A percentile compares a stretch with the other conserved stretches of the same genome.
Conservation (phyloP, 495 filamentous ascomycete genomes). For the Cenococcum geophilum region DNA sequence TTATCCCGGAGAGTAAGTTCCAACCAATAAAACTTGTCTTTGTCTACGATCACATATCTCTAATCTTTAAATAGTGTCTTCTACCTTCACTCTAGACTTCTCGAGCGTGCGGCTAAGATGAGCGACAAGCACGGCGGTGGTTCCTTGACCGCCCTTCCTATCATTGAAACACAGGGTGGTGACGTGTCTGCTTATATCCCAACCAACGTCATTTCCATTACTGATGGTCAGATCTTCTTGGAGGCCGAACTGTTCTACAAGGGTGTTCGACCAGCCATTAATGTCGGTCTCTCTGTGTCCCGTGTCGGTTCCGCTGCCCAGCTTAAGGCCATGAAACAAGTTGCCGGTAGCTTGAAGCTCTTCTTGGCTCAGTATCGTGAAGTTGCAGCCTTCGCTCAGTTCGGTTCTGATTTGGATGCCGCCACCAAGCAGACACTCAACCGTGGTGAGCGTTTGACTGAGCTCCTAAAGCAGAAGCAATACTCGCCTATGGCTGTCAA, state of each 20-base stretch:
- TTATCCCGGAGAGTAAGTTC: constrained; percentile 84
- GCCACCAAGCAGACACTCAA: constrained; percentile 96
- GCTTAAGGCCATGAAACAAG: constrained; percentile 99
- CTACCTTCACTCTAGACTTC: constrained; percentile 99
- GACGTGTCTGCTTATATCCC: constrained; percentile 99
- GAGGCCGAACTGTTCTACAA: constrained; percentile 99
- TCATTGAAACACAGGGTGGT: constrained; percentile 99
- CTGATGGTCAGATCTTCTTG: constrained; percentile 99
- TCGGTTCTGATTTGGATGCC: constrained; percentile 99
- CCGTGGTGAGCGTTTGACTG: constrained; percentile 98
- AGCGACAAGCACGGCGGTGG: constrained; percentile 92
- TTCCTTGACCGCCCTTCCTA: constrained; percentile 92
- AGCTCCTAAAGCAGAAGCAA: constrained; percentile 99
- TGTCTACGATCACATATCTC: not conserved
- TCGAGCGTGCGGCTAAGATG: constrained; percentile 99
- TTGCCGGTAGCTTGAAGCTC: constrained; percentile 98
- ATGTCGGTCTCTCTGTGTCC: constrained; percentile 99
- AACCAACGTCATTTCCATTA: constrained; percentile 99
- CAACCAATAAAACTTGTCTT: not conserved
- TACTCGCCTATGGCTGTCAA: constrained; percentile 98
- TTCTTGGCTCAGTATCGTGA: constrained; percentile 99
- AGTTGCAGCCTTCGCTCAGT: constrained; percentile 98
- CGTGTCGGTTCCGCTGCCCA: constrained; percentile 99
- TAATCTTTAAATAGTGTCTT: constrained; percentile 57
- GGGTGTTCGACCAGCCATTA: constrained; percentile 99